Evolutionary conservation across 75 land plant species (phyloP), one percentile per base, ranked within the genome.

Genomic region (Selaginella tamariscina): DNA sequence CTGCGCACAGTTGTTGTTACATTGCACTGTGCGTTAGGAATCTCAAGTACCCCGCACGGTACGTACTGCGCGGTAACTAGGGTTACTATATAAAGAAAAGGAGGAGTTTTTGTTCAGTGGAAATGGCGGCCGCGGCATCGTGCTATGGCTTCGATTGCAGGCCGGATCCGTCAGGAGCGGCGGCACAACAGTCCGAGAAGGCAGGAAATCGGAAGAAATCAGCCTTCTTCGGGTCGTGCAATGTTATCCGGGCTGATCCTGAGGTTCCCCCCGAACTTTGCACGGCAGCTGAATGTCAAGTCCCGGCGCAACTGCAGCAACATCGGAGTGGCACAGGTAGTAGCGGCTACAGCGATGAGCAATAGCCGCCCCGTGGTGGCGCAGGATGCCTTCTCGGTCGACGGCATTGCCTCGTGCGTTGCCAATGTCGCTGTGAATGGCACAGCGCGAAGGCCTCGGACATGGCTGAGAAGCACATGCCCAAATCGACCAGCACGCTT

Each of bases 311-410:
- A 93, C 78, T 93, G 98, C 78, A 82, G 96, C 86, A 94, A 94
- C 78, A 94, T 94, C 69, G 98, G 98, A 21, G 98, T 94, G 1
- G 98, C 96, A 29, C 98, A 94, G 73, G 74, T 94, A 32, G 98
- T 87, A 24, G 98, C 98, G 32, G 96, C 98, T 67, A 83, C 91
- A 54, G 93, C 86, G 68, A 78, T 85, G 66, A 76, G 8, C n/a
- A 30, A 54, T 32, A 30, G 32, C 49, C 30, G 68, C n/a, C n/a
- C 77, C 29, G 69, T 1, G 29, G 54, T 26, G 28, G 77, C 63
- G 29, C n/a, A n/a, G n/a, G n/a, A 59, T 65, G 33, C 68, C 63
- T 24, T 5, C 18, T n/a, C 1, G 56, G 39, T 9, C 56, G 23
- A n/a, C 70, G 56, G 70, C 26, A 2, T 24, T 15, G 49, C 49